Percentiles rank a stretch among this genome's conserved stretches.
phyloP scores from a whole-genome alignment of 148 eudicot species.

The Suaeda aralocaspica region DNA sequence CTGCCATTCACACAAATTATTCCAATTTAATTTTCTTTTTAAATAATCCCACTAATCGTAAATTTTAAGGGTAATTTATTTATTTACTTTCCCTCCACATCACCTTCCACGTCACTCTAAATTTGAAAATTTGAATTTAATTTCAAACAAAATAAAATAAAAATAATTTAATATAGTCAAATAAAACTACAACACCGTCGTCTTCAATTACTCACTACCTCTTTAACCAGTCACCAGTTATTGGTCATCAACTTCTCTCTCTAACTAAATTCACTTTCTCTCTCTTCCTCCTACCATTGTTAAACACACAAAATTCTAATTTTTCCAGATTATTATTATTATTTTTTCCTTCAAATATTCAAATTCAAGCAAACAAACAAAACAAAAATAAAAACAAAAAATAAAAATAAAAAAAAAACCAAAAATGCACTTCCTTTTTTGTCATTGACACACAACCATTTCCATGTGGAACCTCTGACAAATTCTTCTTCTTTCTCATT shows the following conservation, averaged over 20 bases:
- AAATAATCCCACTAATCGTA: no score
- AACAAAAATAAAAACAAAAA: not conserved
- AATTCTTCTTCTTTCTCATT: constrained; percentile 20
- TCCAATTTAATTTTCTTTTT: no score
- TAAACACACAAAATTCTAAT: not conserved
- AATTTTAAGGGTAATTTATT: no score
- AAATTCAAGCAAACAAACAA: not conserved
- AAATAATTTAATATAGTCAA: not conserved
- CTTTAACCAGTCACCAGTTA: constrained; percentile 24
- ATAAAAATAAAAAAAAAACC: not conserved
- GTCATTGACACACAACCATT: constrained; percentile 23
- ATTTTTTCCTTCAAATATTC: not conserved
- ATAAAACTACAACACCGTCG: constrained; percentile 8
- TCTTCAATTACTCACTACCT: constrained; percentile 10
- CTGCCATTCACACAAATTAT: no score
- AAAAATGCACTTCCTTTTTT: constrained; percentile 33
- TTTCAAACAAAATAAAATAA: not conserved
- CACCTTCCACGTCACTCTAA: constrained; percentile 25
- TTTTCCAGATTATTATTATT: not conserved
- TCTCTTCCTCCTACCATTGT: not conserved
- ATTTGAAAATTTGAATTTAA: constrained; percentile 24
- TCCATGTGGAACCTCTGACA: constrained; percentile 66
- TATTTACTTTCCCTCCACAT: constrained; percentile 13
- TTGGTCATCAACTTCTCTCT: constrained; percentile 17
- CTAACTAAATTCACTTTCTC: not conserved